phyloP scores from a whole-genome alignment of 805 yeast genomes.

The Lachancea kluyveri region DNA sequence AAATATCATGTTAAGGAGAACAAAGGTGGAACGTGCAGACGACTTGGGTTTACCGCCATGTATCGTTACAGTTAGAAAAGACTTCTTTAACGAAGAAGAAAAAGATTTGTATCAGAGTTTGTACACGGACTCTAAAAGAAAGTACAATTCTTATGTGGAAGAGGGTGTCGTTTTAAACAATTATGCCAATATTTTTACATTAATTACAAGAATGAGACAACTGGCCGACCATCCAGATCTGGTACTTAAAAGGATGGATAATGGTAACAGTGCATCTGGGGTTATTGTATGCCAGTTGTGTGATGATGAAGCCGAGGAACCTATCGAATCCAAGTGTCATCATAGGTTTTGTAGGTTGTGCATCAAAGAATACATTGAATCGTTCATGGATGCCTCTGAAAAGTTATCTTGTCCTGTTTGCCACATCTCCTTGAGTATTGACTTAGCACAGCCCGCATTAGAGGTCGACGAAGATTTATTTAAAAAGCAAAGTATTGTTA shows the following conservation, averaged over 20 bases:
- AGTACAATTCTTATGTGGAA: constrained; percentile 87
- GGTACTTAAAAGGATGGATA: constrained; percentile 62
- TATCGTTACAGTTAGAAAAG: constrained; percentile 81
- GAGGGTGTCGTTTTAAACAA: constrained; percentile 95
- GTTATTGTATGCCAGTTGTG: constrained; percentile 82
- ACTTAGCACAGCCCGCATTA: constrained; percentile 77
- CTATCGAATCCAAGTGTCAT: constrained; percentile 89
- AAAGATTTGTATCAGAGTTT: constrained; percentile 85
- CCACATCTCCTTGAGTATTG: constrained; percentile 88
- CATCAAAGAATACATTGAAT: constrained; percentile 81
- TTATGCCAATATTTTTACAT: constrained; percentile 93
- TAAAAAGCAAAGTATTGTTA: constrained; percentile 64
- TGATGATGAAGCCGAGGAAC: constrained; percentile 98
- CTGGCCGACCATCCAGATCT: constrained; percentile 97
- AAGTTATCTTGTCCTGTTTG: constrained; percentile 90
- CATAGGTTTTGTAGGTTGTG: constrained; percentile 93
- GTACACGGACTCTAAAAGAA: constrained; percentile 79
- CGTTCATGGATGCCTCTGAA: constrained; percentile 53
- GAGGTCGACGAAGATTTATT: constrained; percentile 53
- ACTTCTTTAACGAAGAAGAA: constrained; percentile 89
- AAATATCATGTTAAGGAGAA: constrained; percentile 87
- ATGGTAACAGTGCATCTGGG: constrained; percentile 34
- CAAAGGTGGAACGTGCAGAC: constrained; percentile 94
- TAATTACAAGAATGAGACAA: constrained; percentile 96
- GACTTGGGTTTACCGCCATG: constrained; percentile 97